Evolutionary conservation across 495 filamentous ascomycete species (phyloP), one percentile per base, ranked within the genome.

Genomic region (Polyplosphaeria fusca): DNA sequence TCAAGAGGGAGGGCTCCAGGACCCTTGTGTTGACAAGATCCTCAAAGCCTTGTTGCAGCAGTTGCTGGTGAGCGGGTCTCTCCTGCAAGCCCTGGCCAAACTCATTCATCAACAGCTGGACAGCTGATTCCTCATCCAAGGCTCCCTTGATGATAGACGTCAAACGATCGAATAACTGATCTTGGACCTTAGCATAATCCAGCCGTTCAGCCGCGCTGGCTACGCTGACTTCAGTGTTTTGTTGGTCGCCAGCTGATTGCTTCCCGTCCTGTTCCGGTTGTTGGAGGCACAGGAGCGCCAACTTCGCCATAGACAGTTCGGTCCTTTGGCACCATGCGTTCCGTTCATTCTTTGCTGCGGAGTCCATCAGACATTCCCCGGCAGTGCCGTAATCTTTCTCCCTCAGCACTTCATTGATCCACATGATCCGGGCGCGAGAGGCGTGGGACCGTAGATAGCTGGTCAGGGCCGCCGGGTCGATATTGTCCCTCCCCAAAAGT

Each of bases 291-390:
- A 96, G 68, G 53, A 85, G 77, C 13, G 87, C 80, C 7, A 98
- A 74, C 70, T 95, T 96, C 11, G 87, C 83, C 19, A 97, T 76
- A 41, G 88, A 91, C n/a, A 96, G 74, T 67, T 96, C 83, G 30
- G 94, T 86, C 67, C 93, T 93, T 69, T 92, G 89, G 69, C 79
- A 87, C 91, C 91, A 96, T 9, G 92, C 68, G 45, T 89, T 83
- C 39, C 80, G 78, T 65, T 96, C 88, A 39, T 79, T 78, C 24
- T 75, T 71, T 28, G 82, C 70, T 9, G 87, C 90, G 3, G 87
- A 71, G 9, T 79, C 70, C 24, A 85, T 70, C 24, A 98, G 77
- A 0, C 78, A 83, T 25, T 80, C 70, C 9, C 83, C 83, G 13
- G 92, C 91, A 52, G 76, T 76, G 27, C 79, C 73, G 59, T 87